Evolutionary conservation across 441 rosid genomes (phyloP), one percentile per base, ranked within the genome.

Genomic region (Theobroma grandiflorum): DNA sequence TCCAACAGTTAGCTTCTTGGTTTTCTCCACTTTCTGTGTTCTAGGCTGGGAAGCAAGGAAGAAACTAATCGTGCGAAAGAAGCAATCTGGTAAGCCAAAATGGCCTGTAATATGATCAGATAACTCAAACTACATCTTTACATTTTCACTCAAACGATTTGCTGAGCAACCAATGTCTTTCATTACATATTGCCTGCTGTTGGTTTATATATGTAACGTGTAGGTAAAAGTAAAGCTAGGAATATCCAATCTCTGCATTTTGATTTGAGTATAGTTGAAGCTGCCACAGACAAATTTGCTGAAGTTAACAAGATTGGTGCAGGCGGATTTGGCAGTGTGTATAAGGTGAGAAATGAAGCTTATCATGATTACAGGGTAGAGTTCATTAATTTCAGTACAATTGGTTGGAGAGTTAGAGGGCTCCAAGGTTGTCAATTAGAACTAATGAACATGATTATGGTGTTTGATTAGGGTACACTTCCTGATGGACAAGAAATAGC

Each of bases 401-500:
- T 59, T 72, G 62, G 45, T 52, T 72, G 1, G 3, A 50, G 58
- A 45, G 6, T 69, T 69, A 4, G 18, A 45, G 22, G 15, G 45
- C 11, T 37, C 22, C 22, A 35, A 35, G 68, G 11, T 15, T 6
- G 22, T 35, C 35, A 20, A 59, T 6, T 3, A 59, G 9, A 2
- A 0, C 8, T 0, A 15, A 68, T 22, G 43, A 6, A n/a, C 18
- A 12, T 62, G 7, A 8, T 47, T 52, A 78, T 66, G 81, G 79
- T 43, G 66, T 22, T 57, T 57, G 43, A 73, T 63, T 40, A 91
- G 92, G 94, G 94, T 1, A 66, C 18, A 52, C 84, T 89, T 70
- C 47, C 84, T 3, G 63, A 62, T 58, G 85, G 90, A 1, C 81
- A 80, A 83, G 81, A 85, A 15, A 76, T 91, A 74, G 94, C 92